Conservation (phyloP, 169 alveolate species). For the Pseudocohnilembus persalinus region DNA sequence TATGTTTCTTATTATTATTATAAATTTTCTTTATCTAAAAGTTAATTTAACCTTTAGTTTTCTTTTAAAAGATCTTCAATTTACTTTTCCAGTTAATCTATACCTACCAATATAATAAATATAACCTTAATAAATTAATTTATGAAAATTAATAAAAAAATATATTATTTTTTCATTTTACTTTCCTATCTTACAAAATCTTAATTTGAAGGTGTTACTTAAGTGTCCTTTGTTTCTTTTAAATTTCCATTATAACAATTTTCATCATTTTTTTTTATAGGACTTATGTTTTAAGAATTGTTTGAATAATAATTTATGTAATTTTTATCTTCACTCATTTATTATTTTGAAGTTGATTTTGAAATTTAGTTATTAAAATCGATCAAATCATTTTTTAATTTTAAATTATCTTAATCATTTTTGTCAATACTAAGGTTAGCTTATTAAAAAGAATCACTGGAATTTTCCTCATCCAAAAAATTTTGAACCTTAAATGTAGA, state of each 20-base stretch:
- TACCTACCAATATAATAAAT: background rate
- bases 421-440: background rate
- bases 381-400: no score
- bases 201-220: no score
- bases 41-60: background rate
- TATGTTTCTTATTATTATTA: background rate
- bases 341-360: no score
- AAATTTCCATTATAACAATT: background rate
- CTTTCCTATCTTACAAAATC: no score
- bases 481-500: background rate
- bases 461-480: background rate
- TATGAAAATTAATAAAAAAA: no score
- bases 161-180: no score
- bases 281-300: no score
- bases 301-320: no score
- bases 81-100: background rate
- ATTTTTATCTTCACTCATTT: no score
- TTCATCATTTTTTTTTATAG: background rate
- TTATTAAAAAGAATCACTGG: background rate
- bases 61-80: background rate
- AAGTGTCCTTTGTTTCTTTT: background rate
- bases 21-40: no score
- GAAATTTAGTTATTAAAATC: no score
- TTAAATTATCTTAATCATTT: background rate
- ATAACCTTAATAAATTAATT: no score